These are phyloP conservation scores for Hygrophila difformis DNA, from an alignment of 257 asterid species.

Conservation along the genomic window DNA sequence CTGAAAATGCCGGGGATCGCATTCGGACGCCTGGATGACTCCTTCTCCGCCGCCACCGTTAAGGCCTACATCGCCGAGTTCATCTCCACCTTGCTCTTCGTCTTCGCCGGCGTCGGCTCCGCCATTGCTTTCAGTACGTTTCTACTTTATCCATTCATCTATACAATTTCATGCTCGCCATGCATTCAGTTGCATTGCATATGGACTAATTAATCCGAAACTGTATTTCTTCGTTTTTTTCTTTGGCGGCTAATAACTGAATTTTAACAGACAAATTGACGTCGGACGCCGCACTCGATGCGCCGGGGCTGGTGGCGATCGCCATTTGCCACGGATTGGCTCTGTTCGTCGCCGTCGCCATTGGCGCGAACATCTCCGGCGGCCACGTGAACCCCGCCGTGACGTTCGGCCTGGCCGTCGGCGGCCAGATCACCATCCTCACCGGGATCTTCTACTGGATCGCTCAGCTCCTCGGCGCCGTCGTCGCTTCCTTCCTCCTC, in stretches of 20 bases:
- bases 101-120: conserved; percentile 96
- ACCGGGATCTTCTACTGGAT: conserved; percentile 57
- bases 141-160: conserved; percentile 12
- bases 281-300: conserved; percentile 41
- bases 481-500: conserved; percentile 40
- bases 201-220: neutral
- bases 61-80: conserved; percentile 92
- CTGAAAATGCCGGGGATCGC: conserved; percentile 62
- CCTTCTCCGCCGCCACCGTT: conserved; percentile 46
- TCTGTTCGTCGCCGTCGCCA: conserved; percentile 53
- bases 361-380: conserved; percentile 69
- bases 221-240: neutral
- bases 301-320: conserved; percentile 50
- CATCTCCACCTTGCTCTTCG: conserved; percentile 91
- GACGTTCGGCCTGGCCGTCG: conserved; percentile 61
- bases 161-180: neutral
- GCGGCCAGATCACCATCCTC: conserved; percentile 63
- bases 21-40: conserved; percentile 71
- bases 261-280: conserved; percentile 38
- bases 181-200: neutral
- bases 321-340: conserved; percentile 59
- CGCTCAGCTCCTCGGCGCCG: conserved; percentile 58
- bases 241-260: too few relatives aligned
- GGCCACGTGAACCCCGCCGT: conserved; percentile 79
- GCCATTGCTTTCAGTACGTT: conserved; percentile 75